Conservation (phyloP, 2,329 filamentous ascomycete species). For the Colletotrichum melonis region DNA sequence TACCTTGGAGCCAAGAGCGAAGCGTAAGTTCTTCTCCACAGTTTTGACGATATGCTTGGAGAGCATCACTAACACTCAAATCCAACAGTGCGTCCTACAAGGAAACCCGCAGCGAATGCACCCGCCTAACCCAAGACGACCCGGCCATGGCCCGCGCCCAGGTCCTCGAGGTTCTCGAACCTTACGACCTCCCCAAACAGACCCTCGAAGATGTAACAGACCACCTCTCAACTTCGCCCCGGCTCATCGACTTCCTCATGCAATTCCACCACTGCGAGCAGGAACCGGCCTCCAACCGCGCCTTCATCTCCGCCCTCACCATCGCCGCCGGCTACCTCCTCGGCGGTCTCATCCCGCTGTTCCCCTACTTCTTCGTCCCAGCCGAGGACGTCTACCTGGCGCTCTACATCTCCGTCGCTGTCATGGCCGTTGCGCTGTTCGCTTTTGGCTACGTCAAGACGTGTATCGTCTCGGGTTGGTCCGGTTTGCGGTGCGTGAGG, state of each 20-base stretch:
- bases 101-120: conserved; percentile 50
- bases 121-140: conserved; percentile 55
- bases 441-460: conserved; percentile 76
- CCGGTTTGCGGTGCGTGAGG: conserved; percentile 32
- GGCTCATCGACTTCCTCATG: conserved; percentile 69
- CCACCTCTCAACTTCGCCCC: conserved; percentile 44
- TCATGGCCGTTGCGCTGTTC: conserved; percentile 71
- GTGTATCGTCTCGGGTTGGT: conserved; percentile 50
- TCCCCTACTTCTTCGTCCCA: conserved; percentile 74
- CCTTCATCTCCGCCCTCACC: conserved; percentile 70
- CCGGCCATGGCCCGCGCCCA: conserved; percentile 54
- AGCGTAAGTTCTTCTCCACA: conserved; percentile 29
- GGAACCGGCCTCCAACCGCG: conserved; percentile 54
- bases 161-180: conserved; percentile 61
- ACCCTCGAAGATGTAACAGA: conserved; percentile 34
- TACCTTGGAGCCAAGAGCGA: conserved; percentile 76
- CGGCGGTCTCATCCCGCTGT: conserved; percentile 76
- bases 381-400: conserved; percentile 53
- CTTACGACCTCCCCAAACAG: conserved; percentile 58
- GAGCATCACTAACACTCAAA: not conserved
- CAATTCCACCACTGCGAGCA: conserved; percentile 65
- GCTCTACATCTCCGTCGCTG: conserved; percentile 68
- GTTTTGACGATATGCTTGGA: conserved; percentile 3
- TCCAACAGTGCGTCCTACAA: conserved; percentile 34
- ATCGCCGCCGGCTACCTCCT: conserved; percentile 78